Percentiles rank a stretch among this genome's conserved stretches.
phyloP scores from a whole-genome alignment of 192 early-diverging fungal genomes.

The Geranomyces michiganensis region DNA sequence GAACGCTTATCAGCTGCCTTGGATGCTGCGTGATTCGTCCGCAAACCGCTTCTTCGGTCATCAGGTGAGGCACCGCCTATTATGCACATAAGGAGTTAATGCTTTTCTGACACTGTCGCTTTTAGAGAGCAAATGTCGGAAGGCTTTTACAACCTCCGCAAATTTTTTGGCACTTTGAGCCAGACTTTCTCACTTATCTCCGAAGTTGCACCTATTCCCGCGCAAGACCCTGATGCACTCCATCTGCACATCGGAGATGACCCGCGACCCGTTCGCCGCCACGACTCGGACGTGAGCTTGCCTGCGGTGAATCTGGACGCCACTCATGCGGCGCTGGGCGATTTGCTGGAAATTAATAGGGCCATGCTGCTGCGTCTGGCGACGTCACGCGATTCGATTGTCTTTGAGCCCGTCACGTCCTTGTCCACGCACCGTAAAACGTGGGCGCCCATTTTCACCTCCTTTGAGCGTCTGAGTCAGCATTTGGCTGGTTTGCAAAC shows the following conservation, averaged over 20 bases:
- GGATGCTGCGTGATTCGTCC: slow-evolving; percentile 24
- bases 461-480: slow-evolving; percentile 28
- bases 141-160: slow-evolving; percentile 9
- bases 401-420: slow-evolving; percentile 25
- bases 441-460: slow-evolving; percentile 21
- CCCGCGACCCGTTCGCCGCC: no score
- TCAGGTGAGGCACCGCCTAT: neutral
- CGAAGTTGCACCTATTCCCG: neutral
- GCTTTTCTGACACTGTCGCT: neutral
- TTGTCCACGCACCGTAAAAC: no score
- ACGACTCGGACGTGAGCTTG: no score
- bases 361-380: slow-evolving; percentile 21
- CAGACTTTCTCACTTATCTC: slow-evolving; percentile 23
- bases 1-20: slow-evolving; percentile 29
- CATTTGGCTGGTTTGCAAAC: slow-evolving; percentile 28
- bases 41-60: slow-evolving; percentile 23
- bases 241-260: no score
- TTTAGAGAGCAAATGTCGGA: slow-evolving; percentile 17
- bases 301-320: neutral
- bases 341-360: slow-evolving; percentile 11
- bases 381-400: slow-evolving; percentile 13
- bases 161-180: slow-evolving; percentile 26
- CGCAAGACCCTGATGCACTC: neutral
- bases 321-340: slow-evolving; percentile 16
- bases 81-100: neutral